phyloP scores from a whole-genome alignment of 805 yeast genomes.

The Barnettozyma vustinii region DNA sequence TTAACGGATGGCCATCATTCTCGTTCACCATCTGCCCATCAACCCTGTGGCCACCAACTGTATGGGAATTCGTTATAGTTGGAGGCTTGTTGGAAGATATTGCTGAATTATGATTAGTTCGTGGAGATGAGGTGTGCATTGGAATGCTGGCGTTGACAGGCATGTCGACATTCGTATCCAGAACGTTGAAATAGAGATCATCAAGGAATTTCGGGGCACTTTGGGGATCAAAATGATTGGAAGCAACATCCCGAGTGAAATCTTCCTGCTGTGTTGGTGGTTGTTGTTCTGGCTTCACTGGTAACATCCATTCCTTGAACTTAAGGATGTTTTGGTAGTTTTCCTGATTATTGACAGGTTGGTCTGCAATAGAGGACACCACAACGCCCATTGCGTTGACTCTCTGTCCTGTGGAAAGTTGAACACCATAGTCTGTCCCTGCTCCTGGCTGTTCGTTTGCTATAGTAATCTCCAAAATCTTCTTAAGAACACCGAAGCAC shows the following conservation, averaged over 20 bases:
- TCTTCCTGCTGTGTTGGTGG: constrained; percentile 8
- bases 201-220: constrained; percentile 18
- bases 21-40: neutral
- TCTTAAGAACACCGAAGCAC: constrained; percentile 13
- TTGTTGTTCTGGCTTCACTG: constrained; percentile 8
- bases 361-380: neutral
- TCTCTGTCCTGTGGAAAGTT: neutral
- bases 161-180: constrained; percentile 7
- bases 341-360: constrained; percentile 12
- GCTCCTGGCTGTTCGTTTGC: neutral
- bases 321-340: constrained; percentile 19
- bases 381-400: neutral
- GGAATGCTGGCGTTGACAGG: neutral
- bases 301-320: constrained; percentile 25
- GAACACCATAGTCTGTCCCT: neutral
- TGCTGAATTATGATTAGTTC: neutral
- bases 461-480: constrained; percentile 17
- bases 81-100: neutral
- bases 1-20: neutral
- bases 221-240: constrained; percentile 11
- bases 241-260: constrained; percentile 17
- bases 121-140: neutral
- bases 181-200: constrained; percentile 18
- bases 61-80: neutral
- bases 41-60: neutral